A percentile compares a stretch with the other conserved stretches of the same genome.
Evolutionary conservation across 345 rosid genomes (phyloP).

Genomic region (Triadica sebifera): DNA sequence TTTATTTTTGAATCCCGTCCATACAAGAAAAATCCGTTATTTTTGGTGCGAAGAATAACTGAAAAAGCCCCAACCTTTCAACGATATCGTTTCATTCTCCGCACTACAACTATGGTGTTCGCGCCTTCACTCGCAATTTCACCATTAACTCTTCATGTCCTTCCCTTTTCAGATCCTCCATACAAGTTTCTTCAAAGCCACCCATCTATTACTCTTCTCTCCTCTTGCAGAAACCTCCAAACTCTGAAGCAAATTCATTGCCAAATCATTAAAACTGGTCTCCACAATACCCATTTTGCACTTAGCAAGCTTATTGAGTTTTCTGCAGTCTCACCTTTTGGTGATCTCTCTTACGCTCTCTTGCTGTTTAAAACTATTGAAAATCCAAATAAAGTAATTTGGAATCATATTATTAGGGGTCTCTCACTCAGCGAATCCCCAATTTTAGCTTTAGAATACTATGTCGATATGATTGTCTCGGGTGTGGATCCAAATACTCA

Average conservation of each 20-base stretch:
- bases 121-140: slow-evolving; percentile 23
- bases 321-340: slow-evolving; percentile 56
- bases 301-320: slow-evolving; percentile 67
- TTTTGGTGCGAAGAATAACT: too few species aligned
- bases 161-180: slow-evolving; percentile 64
- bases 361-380: slow-evolving; percentile 48
- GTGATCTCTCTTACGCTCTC: slow-evolving; percentile 55
- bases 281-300: slow-evolving; percentile 67
- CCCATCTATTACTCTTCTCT: slow-evolving; percentile 58
- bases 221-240: slow-evolving; percentile 45
- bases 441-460: slow-evolving; percentile 37
- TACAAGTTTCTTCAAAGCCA: slow-evolving; percentile 55
- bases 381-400: slow-evolving; percentile 57
- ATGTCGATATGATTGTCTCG: slow-evolving; percentile 45
- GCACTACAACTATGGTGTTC: not conserved
- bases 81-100: too few species aligned
- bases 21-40: too few species aligned
- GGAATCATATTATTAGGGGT: slow-evolving; percentile 65
- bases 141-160: slow-evolving; percentile 41
- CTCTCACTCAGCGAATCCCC: slow-evolving; percentile 48
- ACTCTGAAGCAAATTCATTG: slow-evolving; percentile 56
- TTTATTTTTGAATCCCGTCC: too few species aligned
- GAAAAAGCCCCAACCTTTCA: too few species aligned
- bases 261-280: slow-evolving; percentile 62
- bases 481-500: slow-evolving; percentile 50